Base-by-base conservation (phyloP, 805 yeast genomes). In the Yarrowia osloensis region DNA sequence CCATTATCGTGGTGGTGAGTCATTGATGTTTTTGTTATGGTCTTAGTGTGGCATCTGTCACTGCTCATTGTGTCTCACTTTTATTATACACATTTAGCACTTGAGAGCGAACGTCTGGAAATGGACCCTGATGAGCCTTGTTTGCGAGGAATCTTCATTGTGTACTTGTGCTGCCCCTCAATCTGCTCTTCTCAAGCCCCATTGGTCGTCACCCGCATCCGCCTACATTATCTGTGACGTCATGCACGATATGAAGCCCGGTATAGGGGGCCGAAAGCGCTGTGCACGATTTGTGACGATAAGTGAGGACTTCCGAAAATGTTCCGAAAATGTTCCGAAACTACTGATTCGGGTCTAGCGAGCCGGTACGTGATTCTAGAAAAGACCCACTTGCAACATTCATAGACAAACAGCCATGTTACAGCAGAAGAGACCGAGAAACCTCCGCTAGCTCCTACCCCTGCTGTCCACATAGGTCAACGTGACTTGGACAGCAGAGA, bases 401-500 rank as follows among this genome's bases (percentile, higher is more conserved):
- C 29, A 22, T 5, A 21, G 9, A 12, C 29, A 13, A 22, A 13
- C 11, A 13, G n/a, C 4, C 17, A 4, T 21, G 46, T 21, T 8
- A 21, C 26, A 0, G 3, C 22, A 39, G 11, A 6, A 22, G 7
- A 5, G 4, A 6, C 55, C 55, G 55, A 50, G 21, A 50, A 31
- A 29, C 7, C 55, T 29, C 55, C 55, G 55, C 22, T 28, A 47
- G 52, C 31, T n/a, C 22, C 29, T 47, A 13, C 28, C 19, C 15
- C 55, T 13, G 15, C 24, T 19, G 13, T 39, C 15, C n/a, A 21
- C 19, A 3, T 47, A 28, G 24, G 13, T 15, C 57, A 50, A 50
- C 57, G 57, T 50, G 57, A 50, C 40, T 2, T 7, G n/a, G 57
- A 33, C 57, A 50, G 57, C 40, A 50, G n/a, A 50, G 57, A 50